phyloP scores from a whole-genome alignment of 306 rosid genomes.

The Cyclanthera cordifolia region DNA sequence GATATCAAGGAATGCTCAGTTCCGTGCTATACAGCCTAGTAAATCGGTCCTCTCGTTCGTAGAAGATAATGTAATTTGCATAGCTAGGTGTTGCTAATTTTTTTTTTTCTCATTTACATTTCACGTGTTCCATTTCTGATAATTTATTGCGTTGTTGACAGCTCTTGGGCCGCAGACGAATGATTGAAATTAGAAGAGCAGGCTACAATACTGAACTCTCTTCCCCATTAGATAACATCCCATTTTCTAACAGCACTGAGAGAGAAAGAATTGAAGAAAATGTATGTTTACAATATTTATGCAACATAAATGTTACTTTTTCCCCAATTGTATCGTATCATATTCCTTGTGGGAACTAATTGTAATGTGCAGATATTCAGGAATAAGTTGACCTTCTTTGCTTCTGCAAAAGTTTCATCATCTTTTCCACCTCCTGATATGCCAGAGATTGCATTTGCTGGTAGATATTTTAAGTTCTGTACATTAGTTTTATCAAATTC shows the following conservation, averaged over 20 bases:
- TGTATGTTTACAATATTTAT: constrained; percentile 30
- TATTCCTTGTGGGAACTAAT: constrained; percentile 7
- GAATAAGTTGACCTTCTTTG: constrained; percentile 74
- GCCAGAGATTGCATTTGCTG: constrained; percentile 99
- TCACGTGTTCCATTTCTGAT: constrained; percentile 16
- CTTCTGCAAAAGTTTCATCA: constrained; percentile 83
- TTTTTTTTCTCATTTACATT: neutral
- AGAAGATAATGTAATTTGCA: constrained; percentile 81
- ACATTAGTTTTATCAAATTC: neutral
- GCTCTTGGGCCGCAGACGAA: constrained; percentile 79
- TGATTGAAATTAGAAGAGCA: constrained; percentile 68
- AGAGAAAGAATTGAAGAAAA: constrained; percentile 73
- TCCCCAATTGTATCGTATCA: constrained; percentile 4
- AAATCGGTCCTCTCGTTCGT: constrained; percentile 72
- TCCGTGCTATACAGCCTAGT: constrained; percentile 85
- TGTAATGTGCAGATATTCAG: constrained; percentile 45
- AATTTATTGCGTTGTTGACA: constrained; percentile 22
- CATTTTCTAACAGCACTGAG: constrained; percentile 50
- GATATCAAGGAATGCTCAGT: constrained; percentile 69
- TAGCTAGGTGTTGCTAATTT: constrained; percentile 18
- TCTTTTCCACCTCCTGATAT: constrained; percentile 81
- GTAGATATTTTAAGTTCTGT: constrained; percentile 27
- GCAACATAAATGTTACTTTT: neutral
- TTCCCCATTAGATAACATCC: constrained; percentile 79
- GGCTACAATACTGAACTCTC: constrained; percentile 88